Base-by-base conservation (phyloP, 2,329 filamentous ascomycete genomes). In the Clonostachys sp. region DNA sequence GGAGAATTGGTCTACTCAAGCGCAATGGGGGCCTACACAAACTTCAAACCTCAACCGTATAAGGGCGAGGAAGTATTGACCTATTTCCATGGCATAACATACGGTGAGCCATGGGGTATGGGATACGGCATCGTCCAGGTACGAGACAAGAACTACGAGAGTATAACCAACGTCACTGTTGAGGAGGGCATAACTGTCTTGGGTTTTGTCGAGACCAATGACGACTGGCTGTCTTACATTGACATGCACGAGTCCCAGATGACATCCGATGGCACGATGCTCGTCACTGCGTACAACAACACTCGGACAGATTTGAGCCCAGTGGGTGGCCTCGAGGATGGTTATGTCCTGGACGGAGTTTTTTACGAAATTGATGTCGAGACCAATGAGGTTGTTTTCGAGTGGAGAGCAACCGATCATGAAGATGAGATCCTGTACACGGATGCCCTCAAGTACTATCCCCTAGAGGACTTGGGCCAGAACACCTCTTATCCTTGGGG, bases 321-420 rank as follows among this genome's bases (percentile, higher is more conserved):
- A 0, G 42, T 60, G 12, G 56, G 58, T 2, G 59, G 59, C 1
- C 36, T 35, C 3, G n/a, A 17, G 4, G 24, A 50, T 1, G 57
- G 53, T 0, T 59, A 44, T 13, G 46, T 61, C 2, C 18, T 45
- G 0, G 67, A 73, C 50, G 60, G 57, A 17, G 48, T 69, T 34
- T 61, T 73, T 46, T 70, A 64, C 47, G 70, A 73, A 49, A 57
- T 74, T n/a, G 67, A 73, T 41, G 55, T 70, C 9, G 56, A 59
- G 34, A 72, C 67, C 0, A 58, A 60, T 24, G 55, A 70, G 20
- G 52, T 73, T 3, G 47, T 73, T 2, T 73, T 67, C 46, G 54
- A 49, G 6, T 74, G 72, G 72, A 69, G 63, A 35, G 58, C 66
- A 3, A 50, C 71, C 1, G 63, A 64, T 2, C 65, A 71, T 40